phyloP scores from a whole-genome alignment of 1,139 yeast genomes.

The Taphrina wiesneri region DNA sequence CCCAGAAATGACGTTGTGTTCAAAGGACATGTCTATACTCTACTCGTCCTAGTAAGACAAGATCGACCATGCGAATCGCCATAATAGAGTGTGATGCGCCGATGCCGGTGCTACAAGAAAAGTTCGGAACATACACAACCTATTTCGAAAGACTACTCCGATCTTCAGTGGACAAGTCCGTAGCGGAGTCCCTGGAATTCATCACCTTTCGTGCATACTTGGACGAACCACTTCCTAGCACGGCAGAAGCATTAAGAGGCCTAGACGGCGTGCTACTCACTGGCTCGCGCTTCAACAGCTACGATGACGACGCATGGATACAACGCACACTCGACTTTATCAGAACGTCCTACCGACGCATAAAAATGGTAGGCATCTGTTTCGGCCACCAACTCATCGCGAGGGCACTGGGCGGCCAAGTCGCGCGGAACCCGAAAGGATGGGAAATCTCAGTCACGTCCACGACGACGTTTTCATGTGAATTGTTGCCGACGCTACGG shows the following conservation, averaged over 20 bases:
- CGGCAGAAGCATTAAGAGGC: constrained; percentile 48
- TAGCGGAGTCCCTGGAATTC: background rate
- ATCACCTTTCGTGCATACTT: constrained; percentile 54
- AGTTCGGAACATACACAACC: constrained; percentile 35
- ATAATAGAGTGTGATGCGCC: constrained; percentile 38
- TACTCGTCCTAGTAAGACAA: background rate
- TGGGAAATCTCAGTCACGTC: constrained; percentile 72
- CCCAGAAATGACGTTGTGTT: background rate
- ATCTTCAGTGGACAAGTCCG: background rate
- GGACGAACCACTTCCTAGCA: constrained; percentile 41
- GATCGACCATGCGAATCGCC: constrained; percentile 28
- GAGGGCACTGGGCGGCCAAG: constrained; percentile 62
- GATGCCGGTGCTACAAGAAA: constrained; percentile 22
- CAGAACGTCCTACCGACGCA: constrained; percentile 3
- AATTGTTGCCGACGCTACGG: constrained; percentile 44
- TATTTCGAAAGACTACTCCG: constrained; percentile 33
- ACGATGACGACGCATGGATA: constrained; percentile 10
- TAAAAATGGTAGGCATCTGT: constrained; percentile 55
- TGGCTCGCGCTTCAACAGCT: constrained; percentile 53
- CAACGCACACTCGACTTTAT: background rate
- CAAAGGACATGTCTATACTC: background rate
- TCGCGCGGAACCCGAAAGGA: constrained; percentile 60
- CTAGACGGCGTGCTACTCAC: constrained; percentile 58
- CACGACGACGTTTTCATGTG: constrained; percentile 47
- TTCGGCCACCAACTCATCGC: constrained; percentile 84